Base-by-base conservation (phyloP, 179 eudicot genomes). In the Drosera spatulata region DNA sequence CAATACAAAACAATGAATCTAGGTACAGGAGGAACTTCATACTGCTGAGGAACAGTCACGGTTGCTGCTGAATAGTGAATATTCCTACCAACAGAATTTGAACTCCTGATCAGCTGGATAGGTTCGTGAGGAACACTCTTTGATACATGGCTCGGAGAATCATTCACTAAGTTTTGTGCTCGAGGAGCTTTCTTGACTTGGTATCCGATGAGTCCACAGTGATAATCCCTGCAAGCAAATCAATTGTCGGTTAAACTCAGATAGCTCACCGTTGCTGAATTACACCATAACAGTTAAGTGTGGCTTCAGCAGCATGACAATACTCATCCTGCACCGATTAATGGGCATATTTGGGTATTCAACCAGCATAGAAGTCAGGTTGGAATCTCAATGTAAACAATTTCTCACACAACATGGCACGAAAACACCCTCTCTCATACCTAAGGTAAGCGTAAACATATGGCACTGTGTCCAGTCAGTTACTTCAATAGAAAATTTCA, bases 141-240 rank as follows among this genome's bases (percentile, higher is more conserved):
- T 57, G 69, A 64, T 57, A 60, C 48, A 54, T 61, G 69, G 68
- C 58, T 49, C 50, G 81, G 60, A 46, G 79, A 58, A 53, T 55
- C 63, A 6, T 52, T 58, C 7, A 57, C 57, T 37, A 76, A 56
- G 41, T 48, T 56, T 41, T 73, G 71, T 33, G 70, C 79, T 69
- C 55, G 77, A 52, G 66, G 61, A 58, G 65, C 74, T 73, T 71
- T 84, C 56, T 53, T 67, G 56, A 68, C 74, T 55, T 73, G 82
- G 75, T 91, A 91, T 41, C 98, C 98, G 62, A 91, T 66, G 22
- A 88, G 82, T 64, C 86, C 91, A 71, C 96, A 91, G 61, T 91
- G 98, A 70, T 70, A 68, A 68, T 88, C 89, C 98, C 98, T 91
- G 74, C 67, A 77, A 61, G 61, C 49, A 37, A 38, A 67, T 64